Evolutionary conservation across 495 filamentous ascomycete species (phyloP).

Genomic region (Glarea lozoyensis): DNA sequence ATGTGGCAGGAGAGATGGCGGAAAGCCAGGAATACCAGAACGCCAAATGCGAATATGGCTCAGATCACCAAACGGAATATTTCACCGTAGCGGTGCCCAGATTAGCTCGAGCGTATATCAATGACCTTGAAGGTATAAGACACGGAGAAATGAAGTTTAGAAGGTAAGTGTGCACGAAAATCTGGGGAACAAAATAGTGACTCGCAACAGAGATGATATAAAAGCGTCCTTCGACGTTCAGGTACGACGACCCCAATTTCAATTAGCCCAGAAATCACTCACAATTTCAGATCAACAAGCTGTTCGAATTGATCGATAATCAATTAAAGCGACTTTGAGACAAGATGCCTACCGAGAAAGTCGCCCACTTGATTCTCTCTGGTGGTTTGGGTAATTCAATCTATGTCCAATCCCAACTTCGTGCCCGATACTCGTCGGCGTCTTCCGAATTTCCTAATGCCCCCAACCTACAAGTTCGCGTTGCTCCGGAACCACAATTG

Average conservation of each 20-base stretch:
- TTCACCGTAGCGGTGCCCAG: conserved; percentile 23
- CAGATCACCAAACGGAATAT: conserved; percentile 22
- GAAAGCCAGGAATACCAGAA: conserved; percentile 20
- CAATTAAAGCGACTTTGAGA: conserved; percentile 26
- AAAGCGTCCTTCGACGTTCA: conserved; percentile 30
- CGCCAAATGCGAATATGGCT: conserved; percentile 28
- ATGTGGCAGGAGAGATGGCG: conserved; percentile 20
- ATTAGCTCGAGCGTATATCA: conserved; percentile 20
- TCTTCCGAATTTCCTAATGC: conserved; percentile 7
- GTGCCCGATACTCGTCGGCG: conserved; percentile 27
- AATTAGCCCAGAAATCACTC: background rate
- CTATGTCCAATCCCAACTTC: conserved; percentile 44
- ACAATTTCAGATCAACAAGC: conserved; percentile 15
- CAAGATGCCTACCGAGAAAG: conserved; percentile 34
- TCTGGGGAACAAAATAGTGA: background rate
- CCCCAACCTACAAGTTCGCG: conserved; percentile 31
- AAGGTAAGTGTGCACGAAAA: conserved; percentile 2
- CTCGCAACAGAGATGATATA: conserved; percentile 23
- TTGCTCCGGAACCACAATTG: conserved; percentile 47
- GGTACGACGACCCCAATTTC: conserved; percentile 8
- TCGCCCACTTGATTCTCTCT: conserved; percentile 50
- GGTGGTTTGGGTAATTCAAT: conserved; percentile 57
- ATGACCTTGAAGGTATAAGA: conserved; percentile 21
- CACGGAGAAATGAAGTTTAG: conserved; percentile 29
- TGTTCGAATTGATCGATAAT: conserved; percentile 28